Evolutionary conservation across 805 yeast species (phyloP).

Genomic region (Wickerhamiella musiphila): DNA sequence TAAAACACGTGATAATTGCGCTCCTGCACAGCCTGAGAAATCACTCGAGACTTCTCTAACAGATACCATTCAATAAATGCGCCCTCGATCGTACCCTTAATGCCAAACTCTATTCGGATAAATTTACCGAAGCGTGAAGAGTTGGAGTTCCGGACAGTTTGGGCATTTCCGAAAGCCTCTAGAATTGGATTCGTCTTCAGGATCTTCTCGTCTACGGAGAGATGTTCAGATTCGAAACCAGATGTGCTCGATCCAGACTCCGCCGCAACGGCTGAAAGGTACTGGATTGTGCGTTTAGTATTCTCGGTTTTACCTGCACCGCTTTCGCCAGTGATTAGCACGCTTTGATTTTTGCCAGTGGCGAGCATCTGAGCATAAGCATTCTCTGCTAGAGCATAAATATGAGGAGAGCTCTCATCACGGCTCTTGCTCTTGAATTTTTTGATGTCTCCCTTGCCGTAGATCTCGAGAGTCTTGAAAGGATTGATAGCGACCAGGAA

Average conservation of each 20-base stretch:
- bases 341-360: slow-evolving; percentile 65
- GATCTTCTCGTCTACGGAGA: slow-evolving; percentile 58
- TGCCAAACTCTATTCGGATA: slow-evolving; percentile 59
- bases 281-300: slow-evolving; percentile 86
- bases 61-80: slow-evolving; percentile 92
- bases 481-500: slow-evolving; percentile 94
- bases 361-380: slow-evolving; percentile 62
- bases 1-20: slow-evolving; percentile 90
- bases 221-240: slow-evolving; percentile 17
- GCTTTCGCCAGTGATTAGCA: slow-evolving; percentile 94
- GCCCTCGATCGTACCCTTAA: slow-evolving; percentile 50
- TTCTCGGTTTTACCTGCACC: slow-evolving; percentile 99
- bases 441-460: slow-evolving; percentile 39
- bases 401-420: slow-evolving; percentile 58
- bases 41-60: slow-evolving; percentile 83
- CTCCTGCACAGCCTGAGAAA: slow-evolving; percentile 54
- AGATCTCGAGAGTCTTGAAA: slow-evolving; percentile 56
- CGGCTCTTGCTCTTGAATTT: slow-evolving; percentile 33
- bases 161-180: slow-evolving; percentile 95
- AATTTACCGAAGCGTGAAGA: slow-evolving; percentile 96
- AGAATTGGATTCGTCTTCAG: slow-evolving; percentile 87
- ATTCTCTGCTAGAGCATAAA: slow-evolving; percentile 74
- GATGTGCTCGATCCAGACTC: slow-evolving; percentile 9
- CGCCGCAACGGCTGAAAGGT: slow-evolving; percentile 59
- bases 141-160: slow-evolving; percentile 82